Conservation (phyloP, 139 green algal genomes). For the Auxenochlorella protothecoides region DNA sequence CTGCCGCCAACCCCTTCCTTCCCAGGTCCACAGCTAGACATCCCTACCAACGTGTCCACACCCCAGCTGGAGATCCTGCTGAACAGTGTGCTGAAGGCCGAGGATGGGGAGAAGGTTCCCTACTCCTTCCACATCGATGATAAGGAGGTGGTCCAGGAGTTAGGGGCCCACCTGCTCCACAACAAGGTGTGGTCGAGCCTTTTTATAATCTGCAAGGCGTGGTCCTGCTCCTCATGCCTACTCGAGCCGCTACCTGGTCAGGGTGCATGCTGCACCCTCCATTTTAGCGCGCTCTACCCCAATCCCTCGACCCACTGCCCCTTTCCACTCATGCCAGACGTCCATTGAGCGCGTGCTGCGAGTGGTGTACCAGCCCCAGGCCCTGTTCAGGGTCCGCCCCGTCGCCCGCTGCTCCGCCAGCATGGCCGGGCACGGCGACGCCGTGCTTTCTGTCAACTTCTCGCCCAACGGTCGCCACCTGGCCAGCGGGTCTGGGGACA, state of each 20-base stretch:
- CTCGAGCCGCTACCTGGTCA: no score
- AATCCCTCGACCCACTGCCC: no score
- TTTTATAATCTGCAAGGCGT: no score
- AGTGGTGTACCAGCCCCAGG: conserved; percentile 89
- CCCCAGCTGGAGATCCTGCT: conserved; percentile 80
- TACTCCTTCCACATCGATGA: conserved; percentile 91
- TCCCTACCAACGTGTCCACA: conserved; percentile 67
- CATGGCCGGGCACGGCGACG: conserved; percentile 82
- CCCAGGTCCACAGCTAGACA: conserved; percentile 80
- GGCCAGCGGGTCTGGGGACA: conserved; percentile 82
- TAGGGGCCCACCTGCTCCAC: conserved; percentile 62
- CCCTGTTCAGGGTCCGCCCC: conserved; percentile 84
- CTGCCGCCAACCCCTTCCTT: not conserved
- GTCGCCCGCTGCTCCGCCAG: conserved; percentile 85
- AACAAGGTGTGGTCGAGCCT: conserved; percentile 17
- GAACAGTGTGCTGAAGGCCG: conserved; percentile 62
- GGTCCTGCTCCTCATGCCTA: no score
- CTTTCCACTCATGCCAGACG: conserved; percentile 16
- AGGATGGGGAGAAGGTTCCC: conserved; percentile 73
- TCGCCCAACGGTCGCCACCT: conserved; percentile 76
- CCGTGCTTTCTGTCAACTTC: conserved; percentile 87
- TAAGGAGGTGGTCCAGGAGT: conserved; percentile 51
- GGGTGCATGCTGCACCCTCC: no score
- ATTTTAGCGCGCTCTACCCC: no score
- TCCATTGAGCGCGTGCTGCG: conserved; percentile 77